Base-by-base conservation (phyloP, 2,329 filamentous ascomycete species). In the Curvularia lunata region DNA sequence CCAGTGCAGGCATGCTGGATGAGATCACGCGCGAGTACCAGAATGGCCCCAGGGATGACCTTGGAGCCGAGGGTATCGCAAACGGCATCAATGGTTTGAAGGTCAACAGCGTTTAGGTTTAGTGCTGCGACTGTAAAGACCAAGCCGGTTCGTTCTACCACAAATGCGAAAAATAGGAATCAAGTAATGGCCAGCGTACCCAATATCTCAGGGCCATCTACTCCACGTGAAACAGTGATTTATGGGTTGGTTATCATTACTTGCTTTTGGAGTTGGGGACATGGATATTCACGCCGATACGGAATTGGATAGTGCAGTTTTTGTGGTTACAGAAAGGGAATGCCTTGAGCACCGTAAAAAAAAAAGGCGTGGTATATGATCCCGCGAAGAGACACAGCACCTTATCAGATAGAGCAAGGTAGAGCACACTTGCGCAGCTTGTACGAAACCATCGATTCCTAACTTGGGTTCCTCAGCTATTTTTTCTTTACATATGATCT, bases 1-100 rank as follows among this genome's bases (percentile, higher is more conserved):
- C 92, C 2, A 86, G 86, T 51, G 85, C 88, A 1, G 90, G 89
- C 13, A 84, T 88, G 70, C 79, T 94, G 46, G 85, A 82, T 5
- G 67, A 79, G 54, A 73, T 83, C 47, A 81, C 72, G 21, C 54
- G 54, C 38, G 69, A 74, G 5, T 75, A 73, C 30, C 60, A 65
- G 55, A 49, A 61, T 52, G 66, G 66, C 16, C 41, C 53, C 9
- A 41, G 51, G 5, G 61, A 64, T 43, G 62, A 59, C 2, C 48
- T 59, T 3, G 50, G 42, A 1, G 63, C 64, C 2, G 66, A 69
- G 43, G 65, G 60, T 2, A 50, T 72, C n/a, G 58, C 64, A 18
- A 72, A 71, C 37, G 70, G 67, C 12, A 58, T 71, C 6, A 61
- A 62, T 28, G 65, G 66, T 1, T 10, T 73, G 8, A 64, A 63